Evolutionary conservation across 2,329 filamentous ascomycete species (phyloP).

Genomic region (Phoma sp.): DNA sequence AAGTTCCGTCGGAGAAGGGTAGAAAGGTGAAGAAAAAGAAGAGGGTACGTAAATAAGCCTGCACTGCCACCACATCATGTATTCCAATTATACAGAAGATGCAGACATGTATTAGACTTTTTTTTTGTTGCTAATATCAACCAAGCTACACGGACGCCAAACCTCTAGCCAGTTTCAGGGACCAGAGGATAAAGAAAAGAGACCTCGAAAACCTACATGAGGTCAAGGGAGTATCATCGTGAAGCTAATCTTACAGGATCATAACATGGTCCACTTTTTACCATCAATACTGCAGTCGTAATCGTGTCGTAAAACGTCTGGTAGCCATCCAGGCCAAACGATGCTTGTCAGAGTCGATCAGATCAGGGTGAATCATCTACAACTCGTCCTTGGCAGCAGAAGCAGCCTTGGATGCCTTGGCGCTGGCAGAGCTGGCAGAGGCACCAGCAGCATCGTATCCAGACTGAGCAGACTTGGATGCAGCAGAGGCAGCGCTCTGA

Average conservation of each 20-base stretch:
- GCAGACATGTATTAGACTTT: constrained; percentile 1
- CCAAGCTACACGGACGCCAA: constrained; percentile 30
- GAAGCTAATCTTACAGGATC: constrained; percentile 35
- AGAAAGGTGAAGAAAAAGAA: neutral
- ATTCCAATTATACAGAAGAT: too few species aligned
- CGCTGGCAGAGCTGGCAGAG: constrained; percentile 28
- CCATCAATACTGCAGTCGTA: constrained; percentile 30
- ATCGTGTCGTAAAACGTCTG: constrained; percentile 28
- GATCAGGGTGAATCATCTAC: constrained; percentile 36
- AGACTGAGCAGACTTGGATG: constrained; percentile 43
- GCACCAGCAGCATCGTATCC: constrained; percentile 42
- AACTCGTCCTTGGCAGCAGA: constrained; percentile 52
- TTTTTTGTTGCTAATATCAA: constrained; percentile 30
- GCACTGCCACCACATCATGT: neutral
- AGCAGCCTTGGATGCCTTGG: constrained; percentile 34
- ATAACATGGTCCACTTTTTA: constrained; percentile 22
- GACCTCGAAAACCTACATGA: constrained; percentile 25
- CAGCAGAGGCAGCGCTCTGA: constrained; percentile 41
- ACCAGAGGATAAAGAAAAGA: constrained; percentile 18
- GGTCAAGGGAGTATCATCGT: constrained; percentile 32
- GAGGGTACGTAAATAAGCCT: neutral
- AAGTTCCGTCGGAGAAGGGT: too few species aligned
- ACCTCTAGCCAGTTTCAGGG: constrained; percentile 17
- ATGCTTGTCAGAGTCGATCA: constrained; percentile 17
- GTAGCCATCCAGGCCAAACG: constrained; percentile 21